A percentile compares a stretch with the other conserved stretches of the same genome.
phyloP scores from a whole-genome alignment of 768 basidiomycete species.

The Calocera cornea region DNA sequence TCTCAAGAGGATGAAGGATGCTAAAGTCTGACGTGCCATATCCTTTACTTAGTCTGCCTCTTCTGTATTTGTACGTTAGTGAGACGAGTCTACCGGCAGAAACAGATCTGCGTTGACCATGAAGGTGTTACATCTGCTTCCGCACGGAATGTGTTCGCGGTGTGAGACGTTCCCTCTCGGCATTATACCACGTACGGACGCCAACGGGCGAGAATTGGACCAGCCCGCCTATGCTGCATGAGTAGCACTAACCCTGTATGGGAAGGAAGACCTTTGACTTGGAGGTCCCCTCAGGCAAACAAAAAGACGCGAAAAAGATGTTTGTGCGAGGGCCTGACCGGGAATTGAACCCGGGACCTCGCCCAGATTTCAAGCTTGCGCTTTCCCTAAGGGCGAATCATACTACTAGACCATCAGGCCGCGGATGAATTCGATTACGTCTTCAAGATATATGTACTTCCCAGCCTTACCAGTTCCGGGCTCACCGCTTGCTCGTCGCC shows the following conservation, averaged over 20 bases:
- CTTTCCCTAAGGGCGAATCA: slow-evolving; percentile 3
- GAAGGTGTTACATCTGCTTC: neutral
- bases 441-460: too few relatives aligned
- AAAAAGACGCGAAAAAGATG: neutral
- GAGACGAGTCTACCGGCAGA: neutral
- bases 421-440: too few relatives aligned
- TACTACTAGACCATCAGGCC: slow-evolving; percentile 6
- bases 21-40: neutral
- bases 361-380: neutral
- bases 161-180: too few relatives aligned
- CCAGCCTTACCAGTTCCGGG: too few relatives aligned
- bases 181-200: neutral
- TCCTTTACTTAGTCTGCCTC: neutral
- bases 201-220: too few relatives aligned
- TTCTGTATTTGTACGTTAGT: neutral
- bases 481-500: too few relatives aligned
- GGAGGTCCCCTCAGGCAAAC: too few relatives aligned
- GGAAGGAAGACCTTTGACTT: too few relatives aligned
- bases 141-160: too few relatives aligned
- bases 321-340: neutral
- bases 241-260: too few relatives aligned
- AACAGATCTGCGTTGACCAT: neutral
- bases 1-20: neutral
- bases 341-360: slow-evolving; percentile 6
- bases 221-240: too few relatives aligned